Evolutionary conservation across 768 basidiomycete species (phyloP).

Genomic region (Hericium rajendrae): DNA sequence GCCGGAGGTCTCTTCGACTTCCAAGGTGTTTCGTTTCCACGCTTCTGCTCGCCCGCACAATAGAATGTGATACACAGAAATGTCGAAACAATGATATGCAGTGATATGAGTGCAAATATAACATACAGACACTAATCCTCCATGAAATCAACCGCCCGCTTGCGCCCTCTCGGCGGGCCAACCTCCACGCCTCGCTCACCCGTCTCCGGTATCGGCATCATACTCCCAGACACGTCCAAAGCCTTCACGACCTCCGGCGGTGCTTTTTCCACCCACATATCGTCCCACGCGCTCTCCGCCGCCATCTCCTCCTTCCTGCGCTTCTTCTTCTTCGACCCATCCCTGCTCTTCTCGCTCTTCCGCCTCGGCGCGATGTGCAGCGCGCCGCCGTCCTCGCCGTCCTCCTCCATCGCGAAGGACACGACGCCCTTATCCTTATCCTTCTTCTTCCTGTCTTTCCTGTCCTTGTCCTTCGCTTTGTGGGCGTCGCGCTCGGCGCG

Average conservation of each 20-base stretch:
- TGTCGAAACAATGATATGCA: neutral
- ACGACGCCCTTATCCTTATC: slow-evolving; percentile 35
- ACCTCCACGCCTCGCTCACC: slow-evolving; percentile 12
- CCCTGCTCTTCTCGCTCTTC: slow-evolving; percentile 21
- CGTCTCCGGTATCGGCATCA: too few relatives aligned
- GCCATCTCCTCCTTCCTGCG: slow-evolving; percentile 27
- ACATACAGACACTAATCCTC: neutral
- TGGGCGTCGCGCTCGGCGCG: slow-evolving; percentile 33
- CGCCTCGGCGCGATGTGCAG: slow-evolving; percentile 9
- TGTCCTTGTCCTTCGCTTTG: slow-evolving; percentile 29
- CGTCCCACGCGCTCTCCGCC: slow-evolving; percentile 32
- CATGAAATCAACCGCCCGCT: neutral
- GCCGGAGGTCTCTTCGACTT: too few relatives aligned
- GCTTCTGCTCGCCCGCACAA: too few relatives aligned
- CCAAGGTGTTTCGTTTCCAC: too few relatives aligned
- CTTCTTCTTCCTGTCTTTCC: slow-evolving; percentile 33
- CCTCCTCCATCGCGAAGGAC: slow-evolving; percentile 60
- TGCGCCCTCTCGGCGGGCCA: slow-evolving; percentile 17
- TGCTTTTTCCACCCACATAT: slow-evolving; percentile 63
- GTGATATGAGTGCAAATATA: neutral
- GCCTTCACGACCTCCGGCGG: slow-evolving; percentile 38
- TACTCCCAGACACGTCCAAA: slow-evolving; percentile 13
- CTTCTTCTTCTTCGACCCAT: slow-evolving; percentile 28
- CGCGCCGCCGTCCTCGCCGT: slow-evolving; percentile 33
- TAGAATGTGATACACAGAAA: neutral